Conservation (phyloP, 768 basidiomycete species). For the Suillus luteus region DNA sequence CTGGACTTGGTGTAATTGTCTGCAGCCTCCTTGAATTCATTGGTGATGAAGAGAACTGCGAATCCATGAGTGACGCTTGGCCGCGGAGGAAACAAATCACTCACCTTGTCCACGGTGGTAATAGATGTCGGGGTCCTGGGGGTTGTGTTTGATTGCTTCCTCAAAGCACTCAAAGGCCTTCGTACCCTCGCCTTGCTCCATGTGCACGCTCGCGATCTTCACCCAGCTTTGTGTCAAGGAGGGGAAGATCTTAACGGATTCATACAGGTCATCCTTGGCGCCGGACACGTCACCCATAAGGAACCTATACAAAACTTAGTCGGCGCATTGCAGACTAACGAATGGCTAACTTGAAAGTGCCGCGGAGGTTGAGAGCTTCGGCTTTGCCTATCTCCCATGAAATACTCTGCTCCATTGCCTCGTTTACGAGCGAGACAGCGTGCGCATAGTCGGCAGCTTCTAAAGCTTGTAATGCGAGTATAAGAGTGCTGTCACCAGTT, state of each 20-base stretch:
- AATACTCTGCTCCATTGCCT: slow-evolving; percentile 85
- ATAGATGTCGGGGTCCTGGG: slow-evolving; percentile 91
- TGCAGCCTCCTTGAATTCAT: slow-evolving; percentile 82
- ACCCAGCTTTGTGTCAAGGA: slow-evolving; percentile 86
- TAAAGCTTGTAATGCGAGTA: slow-evolving; percentile 81
- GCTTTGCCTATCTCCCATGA: slow-evolving; percentile 75
- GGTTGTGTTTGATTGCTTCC: slow-evolving; percentile 78
- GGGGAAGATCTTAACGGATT: slow-evolving; percentile 68
- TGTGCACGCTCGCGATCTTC: slow-evolving; percentile 95
- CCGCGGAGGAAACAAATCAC: slow-evolving; percentile 7
- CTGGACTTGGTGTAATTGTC: slow-evolving; percentile 90
- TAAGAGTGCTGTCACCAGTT: slow-evolving; percentile 81
- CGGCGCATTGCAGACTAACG: not conserved
- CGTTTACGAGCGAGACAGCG: slow-evolving; percentile 76
- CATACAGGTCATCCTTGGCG: slow-evolving; percentile 81
- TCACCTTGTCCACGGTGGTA: slow-evolving; percentile 97
- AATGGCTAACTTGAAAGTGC: slow-evolving; percentile 85
- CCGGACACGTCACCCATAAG: slow-evolving; percentile 79
- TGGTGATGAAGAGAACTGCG: slow-evolving; percentile 91
- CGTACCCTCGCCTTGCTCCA: slow-evolving; percentile 87
- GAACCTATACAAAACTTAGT: slow-evolving; percentile 57
- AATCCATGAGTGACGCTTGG: not conserved
- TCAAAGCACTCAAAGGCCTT: slow-evolving; percentile 92
- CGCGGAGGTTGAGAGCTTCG: slow-evolving; percentile 89
- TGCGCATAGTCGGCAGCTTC: slow-evolving; percentile 84